Evolutionary conservation across 495 filamentous ascomycete species (phyloP), one percentile per base, ranked within the genome.

Genomic region (Hypoxylon perforatum): DNA sequence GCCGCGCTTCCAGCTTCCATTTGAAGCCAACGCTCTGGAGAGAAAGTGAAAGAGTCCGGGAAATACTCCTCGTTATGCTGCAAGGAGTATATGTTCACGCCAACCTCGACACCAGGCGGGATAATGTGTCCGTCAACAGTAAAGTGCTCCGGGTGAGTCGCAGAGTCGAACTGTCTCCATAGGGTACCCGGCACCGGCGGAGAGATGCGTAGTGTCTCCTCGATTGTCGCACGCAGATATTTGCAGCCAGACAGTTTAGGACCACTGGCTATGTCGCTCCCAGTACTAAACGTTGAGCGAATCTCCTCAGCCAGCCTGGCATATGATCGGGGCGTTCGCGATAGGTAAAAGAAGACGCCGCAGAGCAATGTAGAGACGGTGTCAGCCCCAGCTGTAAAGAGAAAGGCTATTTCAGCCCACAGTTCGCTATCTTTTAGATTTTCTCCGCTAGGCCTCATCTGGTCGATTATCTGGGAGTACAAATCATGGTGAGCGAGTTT

Each of bases 131-230:
- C 25, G 7, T 85, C 81, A 35, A 86, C 70, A 10, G 88, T 80
- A 4, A 79, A 62, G 0, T 81, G 75, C 8, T 84, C 86, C 21
- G 5, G 0, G 23, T 17, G 0, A 18, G 56, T 48, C 1, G 39
- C 21, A 6, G 17, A 11, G 4, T 19, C 28, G 22, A 36, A 3
- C 47, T 78, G 65, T 3, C 87, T 78, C 17, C 84, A 82, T 0
- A 88, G 71, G 0, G 75, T 67, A 4, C 78, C 80, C 3, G 71
- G 55, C 0, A 86, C 83, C 3, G 86, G 75, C 5, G 87, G 87
- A 0, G 80, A 77, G 35, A 90, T 70, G 11, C 88, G 82, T 62
- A 90, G 73, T 0, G 83, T 69, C 57, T 90, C 88, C 56, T 89
- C 85, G 55, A 90, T 84, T 67, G 83, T 80, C 2, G 77, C 79